Evolutionary conservation across 805 yeast genomes (phyloP), one percentile per base, ranked within the genome.

Genomic region (Wickerhamiella sergipiensis): DNA sequence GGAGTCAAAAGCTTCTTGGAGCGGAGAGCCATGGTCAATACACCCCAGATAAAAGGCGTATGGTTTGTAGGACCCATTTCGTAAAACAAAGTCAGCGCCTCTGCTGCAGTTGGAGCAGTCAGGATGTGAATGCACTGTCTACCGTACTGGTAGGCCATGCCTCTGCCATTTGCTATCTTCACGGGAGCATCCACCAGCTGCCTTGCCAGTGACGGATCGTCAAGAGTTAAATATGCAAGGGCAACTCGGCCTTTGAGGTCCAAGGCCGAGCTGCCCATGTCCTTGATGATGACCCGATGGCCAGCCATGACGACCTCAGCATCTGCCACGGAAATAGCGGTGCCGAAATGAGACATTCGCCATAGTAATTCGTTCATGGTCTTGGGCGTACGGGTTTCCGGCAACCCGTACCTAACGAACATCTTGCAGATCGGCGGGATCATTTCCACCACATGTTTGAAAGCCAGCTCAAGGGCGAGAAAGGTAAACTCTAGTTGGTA

Each of bases 221-320:
- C 47, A 39, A 54, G 53, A 43, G 53, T 56, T n/a, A 49, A 39
- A 45, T 60, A 62, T 5, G 66, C 63, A 38, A 65, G 46, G 9
- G 62, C 61, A 18, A 62, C 50, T 18, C 59, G 52, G 6, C 68
- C 68, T 50, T 65, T 64, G 2, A 60, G 50, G 48, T 64, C 66
- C 7, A 64, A 10, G 2, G 42, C 42, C 12, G 29, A 31, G 7
- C 33, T 31, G 10, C 53, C 59, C 49, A 60, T 51, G 3, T 51
- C 55, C 22, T 38, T 49, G 2, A 61, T 62, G 19, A 64, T 45
- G 26, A 54, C 42, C 23, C 55, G 50, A 43, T 60, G 64, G 1
- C 66, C 65, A 19, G 58, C 57, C 5, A 54, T 45, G 9, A 63
- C 52, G 15, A 53, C 46, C 15, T 52, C 48, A 6, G 55, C 47